Percentiles rank a stretch among this genome's conserved stretches.
These are phyloP conservation scores for Geotrichum reessii DNA, from an alignment of 1,139 yeast genomes.

Conservation along the genomic window DNA sequence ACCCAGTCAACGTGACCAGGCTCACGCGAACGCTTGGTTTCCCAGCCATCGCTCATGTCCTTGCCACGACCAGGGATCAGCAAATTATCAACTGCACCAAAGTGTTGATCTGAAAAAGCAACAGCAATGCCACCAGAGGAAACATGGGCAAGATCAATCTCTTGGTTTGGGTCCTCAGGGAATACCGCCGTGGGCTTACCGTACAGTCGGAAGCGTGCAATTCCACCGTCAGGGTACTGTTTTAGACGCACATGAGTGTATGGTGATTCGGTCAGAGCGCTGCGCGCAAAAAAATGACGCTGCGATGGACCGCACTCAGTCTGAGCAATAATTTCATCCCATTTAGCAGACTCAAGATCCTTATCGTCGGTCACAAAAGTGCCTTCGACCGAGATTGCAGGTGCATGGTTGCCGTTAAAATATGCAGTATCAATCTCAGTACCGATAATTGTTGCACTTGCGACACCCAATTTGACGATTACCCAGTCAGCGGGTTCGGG, in stretches of 20 bases:
- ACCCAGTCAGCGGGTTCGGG: conserved; percentile 81
- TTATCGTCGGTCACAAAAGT: conserved; percentile 37
- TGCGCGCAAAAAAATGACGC: conserved; percentile 69
- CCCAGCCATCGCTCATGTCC: conserved; percentile 99
- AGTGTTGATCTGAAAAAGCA: conserved; percentile 81
- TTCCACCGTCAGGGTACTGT: conserved; percentile 97
- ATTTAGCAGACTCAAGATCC: conserved; percentile 39
- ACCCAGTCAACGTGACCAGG: conserved; percentile 91
- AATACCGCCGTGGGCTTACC: conserved; percentile 71
- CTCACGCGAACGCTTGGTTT: conserved; percentile 81
- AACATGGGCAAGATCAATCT: conserved; percentile 74
- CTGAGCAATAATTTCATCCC: conserved; percentile 67
- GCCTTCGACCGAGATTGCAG: conserved; percentile 80
- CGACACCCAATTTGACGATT: conserved; percentile 72
- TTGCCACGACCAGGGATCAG: conserved; percentile 88
- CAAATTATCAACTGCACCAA: conserved; percentile 83
- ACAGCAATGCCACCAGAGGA: conserved; percentile 86
- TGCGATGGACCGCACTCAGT: conserved; percentile 84
- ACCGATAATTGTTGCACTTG: conserved; percentile 71
- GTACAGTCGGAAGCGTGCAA: conserved; percentile 85
- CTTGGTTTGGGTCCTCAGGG: conserved; percentile 43
- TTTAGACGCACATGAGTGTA: conserved; percentile 77
- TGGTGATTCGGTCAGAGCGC: conserved; percentile 49
- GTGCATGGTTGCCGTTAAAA: conserved; percentile 94
- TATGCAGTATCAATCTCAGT: conserved; percentile 89